Evolutionary conservation across 495 filamentous ascomycete species (phyloP).

Genomic region (Glutinoglossum americanum): DNA sequence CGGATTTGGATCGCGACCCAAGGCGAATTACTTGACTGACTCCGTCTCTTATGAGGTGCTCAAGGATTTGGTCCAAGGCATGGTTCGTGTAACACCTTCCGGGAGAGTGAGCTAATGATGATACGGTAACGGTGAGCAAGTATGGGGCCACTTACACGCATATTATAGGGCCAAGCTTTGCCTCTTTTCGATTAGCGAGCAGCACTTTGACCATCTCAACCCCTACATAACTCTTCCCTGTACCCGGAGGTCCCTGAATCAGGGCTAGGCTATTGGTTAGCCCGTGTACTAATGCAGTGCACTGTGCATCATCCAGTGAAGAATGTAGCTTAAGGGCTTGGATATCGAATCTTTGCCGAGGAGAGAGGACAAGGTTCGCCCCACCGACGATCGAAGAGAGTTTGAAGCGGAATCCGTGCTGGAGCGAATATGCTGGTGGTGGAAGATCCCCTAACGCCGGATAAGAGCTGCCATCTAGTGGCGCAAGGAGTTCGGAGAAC

Average conservation of each 20-base stretch:
- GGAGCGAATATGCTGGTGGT: conserved; percentile 31
- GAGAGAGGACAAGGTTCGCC: conserved; percentile 15
- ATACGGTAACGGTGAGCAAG: too few species aligned
- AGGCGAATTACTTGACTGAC: conserved; percentile 46
- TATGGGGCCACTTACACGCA: conserved; percentile 19
- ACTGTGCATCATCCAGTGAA: conserved; percentile 37
- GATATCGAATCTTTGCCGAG: conserved; percentile 20
- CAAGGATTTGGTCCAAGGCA: conserved; percentile 50
- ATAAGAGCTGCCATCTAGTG: not conserved
- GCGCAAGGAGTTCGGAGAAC: conserved; percentile 35
- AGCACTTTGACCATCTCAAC: conserved; percentile 39
- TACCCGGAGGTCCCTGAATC: conserved; percentile 68
- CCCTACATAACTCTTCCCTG: conserved; percentile 48
- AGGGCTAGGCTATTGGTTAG: conserved; percentile 35
- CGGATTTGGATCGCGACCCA: conserved; percentile 41
- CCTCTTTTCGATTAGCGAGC: conserved; percentile 29
- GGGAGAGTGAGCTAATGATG: too few species aligned
- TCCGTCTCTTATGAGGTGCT: conserved; percentile 33
- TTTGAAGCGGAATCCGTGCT: conserved; percentile 29
- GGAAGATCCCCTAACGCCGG: conserved; percentile 14
- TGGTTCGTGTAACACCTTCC: conserved; percentile 44
- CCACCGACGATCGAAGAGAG: conserved; percentile 22
- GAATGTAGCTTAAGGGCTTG: conserved; percentile 21
- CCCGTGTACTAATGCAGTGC: conserved; percentile 29
- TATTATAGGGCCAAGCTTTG: conserved; percentile 41